Conservation (phyloP, 148 eudicot species). For the Polygonum aviculare region DNA sequence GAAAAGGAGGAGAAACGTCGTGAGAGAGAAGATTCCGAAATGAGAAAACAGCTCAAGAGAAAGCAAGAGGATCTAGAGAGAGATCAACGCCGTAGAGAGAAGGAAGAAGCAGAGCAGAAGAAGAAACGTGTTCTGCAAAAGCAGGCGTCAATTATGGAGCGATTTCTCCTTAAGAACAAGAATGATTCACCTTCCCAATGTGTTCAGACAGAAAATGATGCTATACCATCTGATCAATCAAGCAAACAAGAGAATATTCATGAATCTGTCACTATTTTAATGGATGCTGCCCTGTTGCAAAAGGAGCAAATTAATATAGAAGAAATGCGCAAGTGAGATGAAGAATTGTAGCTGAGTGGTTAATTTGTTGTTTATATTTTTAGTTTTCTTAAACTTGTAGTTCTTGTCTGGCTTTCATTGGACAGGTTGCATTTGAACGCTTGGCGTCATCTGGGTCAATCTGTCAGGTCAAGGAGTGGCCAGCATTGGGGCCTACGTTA, state of each 20-base stretch:
- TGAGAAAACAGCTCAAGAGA: conserved; percentile 50
- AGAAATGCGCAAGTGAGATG: conserved; percentile 50
- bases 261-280: conserved; percentile 37
- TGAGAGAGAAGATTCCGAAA: conserved; percentile 68
- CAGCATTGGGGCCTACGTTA: conserved; percentile 69
- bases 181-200: conserved; percentile 24
- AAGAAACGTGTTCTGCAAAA: conserved; percentile 58
- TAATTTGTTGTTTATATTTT: background rate
- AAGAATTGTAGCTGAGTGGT: background rate
- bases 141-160: conserved; percentile 93
- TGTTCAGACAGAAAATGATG: conserved; percentile 24
- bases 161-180: conserved; percentile 62
- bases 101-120: conserved; percentile 82
- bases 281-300: conserved; percentile 60
- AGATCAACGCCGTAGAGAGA: conserved; percentile 67
- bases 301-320: conserved; percentile 32
- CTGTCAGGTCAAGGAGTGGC: conserved; percentile 38
- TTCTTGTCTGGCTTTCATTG: conserved; percentile 13
- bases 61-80: conserved; percentile 84
- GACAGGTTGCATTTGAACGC: conserved; percentile 64
- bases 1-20: conserved; percentile 71
- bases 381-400: background rate
- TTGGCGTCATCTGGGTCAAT: conserved; percentile 53
- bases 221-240: conserved; percentile 17
- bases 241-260: conserved; percentile 13